Percentiles rank a stretch among this genome's conserved stretches.
Conservation (phyloP, 176 grass and related monocot genomes). For the Phoenix dactylifera region DNA sequence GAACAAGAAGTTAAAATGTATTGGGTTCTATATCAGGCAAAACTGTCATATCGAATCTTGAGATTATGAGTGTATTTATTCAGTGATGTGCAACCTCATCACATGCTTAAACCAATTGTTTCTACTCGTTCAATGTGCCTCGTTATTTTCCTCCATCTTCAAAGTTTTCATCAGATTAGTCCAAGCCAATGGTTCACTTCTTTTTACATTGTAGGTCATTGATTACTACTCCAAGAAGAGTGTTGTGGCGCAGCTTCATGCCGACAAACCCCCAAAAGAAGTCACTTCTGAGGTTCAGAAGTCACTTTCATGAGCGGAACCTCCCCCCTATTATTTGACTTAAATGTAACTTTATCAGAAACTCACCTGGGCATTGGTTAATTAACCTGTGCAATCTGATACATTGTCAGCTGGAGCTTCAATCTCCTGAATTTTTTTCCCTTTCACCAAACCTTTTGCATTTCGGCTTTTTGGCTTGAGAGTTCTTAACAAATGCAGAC, state of each 20-base stretch:
- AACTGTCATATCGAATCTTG: no score
- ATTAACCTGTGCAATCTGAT: conserved; percentile 23
- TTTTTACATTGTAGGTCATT: conserved; percentile 46
- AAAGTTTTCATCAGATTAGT: no score
- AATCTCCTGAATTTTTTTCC: conserved; percentile 12
- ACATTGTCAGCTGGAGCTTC: conserved; percentile 19
- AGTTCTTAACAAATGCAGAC: conserved; percentile 15
- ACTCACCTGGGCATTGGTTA: conserved; percentile 20
- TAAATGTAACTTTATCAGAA: conserved; percentile 18
- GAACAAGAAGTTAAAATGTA: no score
- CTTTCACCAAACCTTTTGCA: neutral
- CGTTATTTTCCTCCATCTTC: no score
- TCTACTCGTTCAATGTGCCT: no score
- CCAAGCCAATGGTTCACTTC: neutral
- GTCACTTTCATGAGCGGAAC: conserved; percentile 42
- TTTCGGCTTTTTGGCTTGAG: conserved; percentile 14
- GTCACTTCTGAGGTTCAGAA: conserved; percentile 66
- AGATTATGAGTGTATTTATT: no score
- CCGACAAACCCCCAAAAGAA: conserved; percentile 73
- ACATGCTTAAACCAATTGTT: no score
- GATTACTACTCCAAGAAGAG: conserved; percentile 82
- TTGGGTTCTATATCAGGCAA: no score
- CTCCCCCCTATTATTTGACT: neutral
- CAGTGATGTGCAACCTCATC: no score
- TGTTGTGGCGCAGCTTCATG: conserved; percentile 56